Conservation (phyloP, 305 asterid genomes). For the Fraxinus dipetala region DNA sequence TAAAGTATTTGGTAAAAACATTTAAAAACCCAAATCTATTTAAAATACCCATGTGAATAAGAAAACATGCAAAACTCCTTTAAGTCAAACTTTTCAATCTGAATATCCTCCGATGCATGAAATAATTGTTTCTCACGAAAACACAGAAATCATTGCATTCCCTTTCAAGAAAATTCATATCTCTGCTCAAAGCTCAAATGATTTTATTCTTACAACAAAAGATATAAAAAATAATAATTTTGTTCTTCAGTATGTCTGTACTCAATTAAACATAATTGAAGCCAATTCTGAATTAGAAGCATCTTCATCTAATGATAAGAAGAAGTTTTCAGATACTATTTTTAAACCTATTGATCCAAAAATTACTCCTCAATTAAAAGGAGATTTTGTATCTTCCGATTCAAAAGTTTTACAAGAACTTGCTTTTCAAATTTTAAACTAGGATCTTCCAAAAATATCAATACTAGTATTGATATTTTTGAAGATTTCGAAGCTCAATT, state of each 20-base stretch:
- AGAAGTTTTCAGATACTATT: no score
- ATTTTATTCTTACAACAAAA: no score
- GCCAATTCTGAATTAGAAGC: background rate
- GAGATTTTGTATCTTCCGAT: no score
- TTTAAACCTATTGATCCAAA: no score
- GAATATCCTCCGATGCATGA: background rate
- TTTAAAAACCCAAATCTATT: background rate
- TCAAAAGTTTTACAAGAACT: no score
- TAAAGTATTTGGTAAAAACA: background rate
- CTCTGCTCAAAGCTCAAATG: background rate
- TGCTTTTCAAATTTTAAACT: no score
- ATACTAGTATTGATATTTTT: no score
- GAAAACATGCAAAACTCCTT: background rate
- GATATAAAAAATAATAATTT: no score
- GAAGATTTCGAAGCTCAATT: no score
- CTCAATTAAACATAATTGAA: background rate
- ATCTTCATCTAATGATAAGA: background rate
- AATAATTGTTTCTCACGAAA: background rate
- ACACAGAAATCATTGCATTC: no score
- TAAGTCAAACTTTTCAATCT: background rate
- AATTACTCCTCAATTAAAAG: no score
- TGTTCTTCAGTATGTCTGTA: background rate
- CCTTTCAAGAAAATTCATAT: background rate
- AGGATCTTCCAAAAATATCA: no score
- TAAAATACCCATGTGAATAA: background rate